These are phyloP conservation scores for Aspergillus fumigatiaffinis DNA, from an alignment of 2,329 filamentous ascomycete species.

Conservation along the genomic window DNA sequence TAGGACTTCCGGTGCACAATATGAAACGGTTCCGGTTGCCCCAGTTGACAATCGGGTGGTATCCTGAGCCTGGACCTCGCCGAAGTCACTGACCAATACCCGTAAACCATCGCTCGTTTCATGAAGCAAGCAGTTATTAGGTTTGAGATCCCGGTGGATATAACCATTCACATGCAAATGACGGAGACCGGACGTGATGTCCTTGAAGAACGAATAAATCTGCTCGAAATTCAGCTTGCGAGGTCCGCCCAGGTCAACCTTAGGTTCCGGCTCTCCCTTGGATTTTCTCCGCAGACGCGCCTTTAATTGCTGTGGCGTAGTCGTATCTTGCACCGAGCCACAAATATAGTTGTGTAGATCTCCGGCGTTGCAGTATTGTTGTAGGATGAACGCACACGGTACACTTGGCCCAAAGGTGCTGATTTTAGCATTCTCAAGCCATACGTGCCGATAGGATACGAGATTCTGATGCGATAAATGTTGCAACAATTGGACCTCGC, in stretches of 20 bases:
- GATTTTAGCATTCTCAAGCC: conserved; percentile 84
- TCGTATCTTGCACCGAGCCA: conserved; percentile 58
- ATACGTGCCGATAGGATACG: conserved; percentile 94
- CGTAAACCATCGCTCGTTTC: conserved; percentile 65
- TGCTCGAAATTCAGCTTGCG: conserved; percentile 73
- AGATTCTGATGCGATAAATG: conserved; percentile 91
- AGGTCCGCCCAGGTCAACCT: conserved; percentile 48
- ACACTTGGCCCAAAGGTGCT: conserved; percentile 86
- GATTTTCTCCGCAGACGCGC: conserved; percentile 80
- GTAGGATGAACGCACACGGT: conserved; percentile 91
- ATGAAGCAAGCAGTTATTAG: conserved; percentile 90
- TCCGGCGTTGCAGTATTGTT: conserved; percentile 94
- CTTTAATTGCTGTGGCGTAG: conserved; percentile 81
- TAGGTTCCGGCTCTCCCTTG: conserved; percentile 67
- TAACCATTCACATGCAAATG: conserved; percentile 89
- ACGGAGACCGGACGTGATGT: conserved; percentile 86
- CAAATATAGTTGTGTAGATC: conserved; percentile 85
- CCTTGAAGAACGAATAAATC: conserved; percentile 94
- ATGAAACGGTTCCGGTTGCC: conserved; percentile 92
- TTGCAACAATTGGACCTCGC: conserved; percentile 89
- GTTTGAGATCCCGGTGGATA: conserved; percentile 93
- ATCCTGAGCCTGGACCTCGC: conserved; percentile 86
- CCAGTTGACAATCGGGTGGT: conserved; percentile 82
- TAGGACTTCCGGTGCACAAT: conserved; percentile 93
- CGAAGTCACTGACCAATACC: conserved; percentile 95